These are phyloP conservation scores for Coriolopsis trogii DNA, from an alignment of 1,284 basidiomycete species.

Conservation along the genomic window DNA sequence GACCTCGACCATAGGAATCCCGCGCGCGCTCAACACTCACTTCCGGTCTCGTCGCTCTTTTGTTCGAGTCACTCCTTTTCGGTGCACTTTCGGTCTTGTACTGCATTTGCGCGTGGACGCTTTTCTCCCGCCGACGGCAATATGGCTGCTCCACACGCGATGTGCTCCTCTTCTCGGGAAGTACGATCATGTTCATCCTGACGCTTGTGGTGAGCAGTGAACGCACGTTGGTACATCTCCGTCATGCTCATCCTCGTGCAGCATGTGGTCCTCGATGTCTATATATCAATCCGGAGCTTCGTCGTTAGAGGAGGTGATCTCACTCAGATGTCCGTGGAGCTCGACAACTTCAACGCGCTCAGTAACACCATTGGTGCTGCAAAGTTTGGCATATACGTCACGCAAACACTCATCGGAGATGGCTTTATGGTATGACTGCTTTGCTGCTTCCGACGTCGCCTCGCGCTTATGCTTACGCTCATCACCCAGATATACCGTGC, in stretches of 20 bases:
- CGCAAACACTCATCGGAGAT: constrained; percentile 9
- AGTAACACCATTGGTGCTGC: neutral
- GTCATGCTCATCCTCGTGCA: neutral
- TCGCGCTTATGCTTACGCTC: neutral
- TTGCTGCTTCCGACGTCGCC: too few species aligned
- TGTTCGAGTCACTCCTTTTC: constrained; percentile 4
- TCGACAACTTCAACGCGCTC: neutral
- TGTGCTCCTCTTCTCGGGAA: neutral
- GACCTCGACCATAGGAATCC: neutral
- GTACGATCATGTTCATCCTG: constrained; percentile 4
- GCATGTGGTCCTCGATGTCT: constrained; percentile 5
- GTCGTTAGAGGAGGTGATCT: neutral
- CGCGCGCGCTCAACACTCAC: neutral
- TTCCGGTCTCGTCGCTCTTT: constrained; percentile 1
- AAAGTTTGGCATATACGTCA: constrained; percentile 8
- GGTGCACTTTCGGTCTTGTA: constrained; percentile 3
- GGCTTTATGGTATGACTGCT: constrained; percentile 8
- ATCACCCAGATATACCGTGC: constrained; percentile 17
- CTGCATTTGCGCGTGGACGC: neutral
- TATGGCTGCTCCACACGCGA: neutral
- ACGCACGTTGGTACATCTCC: too few species aligned
- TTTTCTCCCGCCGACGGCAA: neutral
- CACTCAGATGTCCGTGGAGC: neutral
- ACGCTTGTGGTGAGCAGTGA: neutral
- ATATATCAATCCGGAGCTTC: neutral